Evolutionary conservation across 106 monocot species (phyloP), one percentile per base, ranked within the genome.

Genomic region (Dactylorhiza incarnata): DNA sequence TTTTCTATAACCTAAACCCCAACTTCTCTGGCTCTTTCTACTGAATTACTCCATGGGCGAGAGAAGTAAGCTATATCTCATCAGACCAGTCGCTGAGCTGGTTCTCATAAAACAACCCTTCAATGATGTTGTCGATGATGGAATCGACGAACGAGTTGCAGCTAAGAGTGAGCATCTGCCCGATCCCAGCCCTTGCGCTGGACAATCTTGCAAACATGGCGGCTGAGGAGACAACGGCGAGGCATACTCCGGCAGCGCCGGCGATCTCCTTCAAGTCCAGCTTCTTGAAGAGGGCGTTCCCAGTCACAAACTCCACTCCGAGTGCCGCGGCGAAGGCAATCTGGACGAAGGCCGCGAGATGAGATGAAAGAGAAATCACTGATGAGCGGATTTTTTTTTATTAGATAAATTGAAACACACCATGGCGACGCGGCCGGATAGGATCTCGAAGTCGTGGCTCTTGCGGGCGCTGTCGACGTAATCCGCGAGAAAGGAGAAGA

Each of bases 381-480:
- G 58, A 58, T 22, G 58, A 58, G 22, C 7, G 6, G 17, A 17
- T 55, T 55, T 6, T 5, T 15, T 12, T 58, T 6, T 20, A 11
- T 19, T 58, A 19, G 22, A 20, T 37, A 25, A 74, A 55, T 56
- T 55, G 3, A 24, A 0, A 71, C 56, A 73, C 8, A 99, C 97
- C 97, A 99, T 99, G 63, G 97, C 91, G 68, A 99, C 86, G 80
- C 97, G 93, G 37, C 97, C 97, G 78, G 87, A 91, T 81, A 94
- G 43, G 80, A 73, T 91, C 83, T 99, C 97, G 75, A 99, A 88
- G 66, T 94, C 91, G n/a, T 86, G 89, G 83, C 89, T 99, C 81
- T 84, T 87, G 45, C 85, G 82, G 6, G 89, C 78, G 86, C 77
- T 99, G 58, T 89, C 97, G 74, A 99, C 75, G 82, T 99, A 99